Percentiles rank a stretch among this genome's conserved stretches.
Conservation (phyloP, 176 grass and related monocot genomes). For the Oryza australiensis region DNA sequence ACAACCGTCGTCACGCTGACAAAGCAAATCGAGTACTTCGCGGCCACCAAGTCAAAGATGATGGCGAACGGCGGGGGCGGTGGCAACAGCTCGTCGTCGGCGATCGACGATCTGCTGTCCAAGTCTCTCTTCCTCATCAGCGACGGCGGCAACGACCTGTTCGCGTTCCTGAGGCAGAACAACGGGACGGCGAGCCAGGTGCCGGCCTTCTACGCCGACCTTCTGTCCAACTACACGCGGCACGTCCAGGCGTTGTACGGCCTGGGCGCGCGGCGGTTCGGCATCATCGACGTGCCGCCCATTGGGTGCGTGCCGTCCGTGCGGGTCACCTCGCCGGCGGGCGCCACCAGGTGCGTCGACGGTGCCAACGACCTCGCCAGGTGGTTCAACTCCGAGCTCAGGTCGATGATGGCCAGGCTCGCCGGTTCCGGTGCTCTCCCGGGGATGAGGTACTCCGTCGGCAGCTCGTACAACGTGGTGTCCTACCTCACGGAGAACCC, state of each 20-base stretch:
- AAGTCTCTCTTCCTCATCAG: constrained; percentile 61
- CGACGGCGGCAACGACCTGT: constrained; percentile 63
- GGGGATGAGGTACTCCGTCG: constrained; percentile 49
- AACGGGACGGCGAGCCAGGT: constrained; percentile 35
- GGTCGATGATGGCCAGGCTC: constrained; percentile 26
- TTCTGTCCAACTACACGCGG: constrained; percentile 48
- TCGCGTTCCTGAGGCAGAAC: constrained; percentile 49
- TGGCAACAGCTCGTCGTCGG: background rate
- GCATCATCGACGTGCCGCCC: constrained; percentile 52
- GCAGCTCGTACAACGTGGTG: constrained; percentile 54
- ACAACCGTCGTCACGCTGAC: constrained; percentile 49
- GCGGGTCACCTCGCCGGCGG: constrained; percentile 13
- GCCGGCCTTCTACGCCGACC: constrained; percentile 39
- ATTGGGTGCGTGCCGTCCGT: constrained; percentile 58
- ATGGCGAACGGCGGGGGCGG: background rate
- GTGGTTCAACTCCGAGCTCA: constrained; percentile 54
- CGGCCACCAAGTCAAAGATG: constrained; percentile 45
- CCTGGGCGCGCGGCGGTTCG: constrained; percentile 51
- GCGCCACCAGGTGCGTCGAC: constrained; percentile 39
- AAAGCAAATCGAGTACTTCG: constrained; percentile 58
- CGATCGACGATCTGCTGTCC: constrained; percentile 34
- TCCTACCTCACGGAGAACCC: constrained; percentile 34
- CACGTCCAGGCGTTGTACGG: constrained; percentile 31
- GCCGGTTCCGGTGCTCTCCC: constrained; percentile 19
- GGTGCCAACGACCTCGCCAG: constrained; percentile 39